Conservation (phyloP, 2,329 filamentous ascomycete genomes). For the Epichloe brachyelytri region DNA sequence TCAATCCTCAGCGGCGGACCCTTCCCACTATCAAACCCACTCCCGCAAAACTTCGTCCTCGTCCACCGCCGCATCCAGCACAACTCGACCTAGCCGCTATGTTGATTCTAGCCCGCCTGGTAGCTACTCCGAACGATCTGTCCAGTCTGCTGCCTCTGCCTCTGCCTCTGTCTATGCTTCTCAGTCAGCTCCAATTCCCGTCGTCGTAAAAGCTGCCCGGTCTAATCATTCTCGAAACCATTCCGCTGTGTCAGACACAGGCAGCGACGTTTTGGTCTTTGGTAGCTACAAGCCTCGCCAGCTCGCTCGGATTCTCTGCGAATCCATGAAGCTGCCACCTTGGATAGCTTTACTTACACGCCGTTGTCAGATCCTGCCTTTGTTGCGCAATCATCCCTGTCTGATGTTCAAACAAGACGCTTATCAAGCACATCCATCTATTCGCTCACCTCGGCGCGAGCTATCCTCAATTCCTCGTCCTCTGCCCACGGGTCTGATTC, state of each 20-base stretch:
- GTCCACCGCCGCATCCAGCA: constrained; percentile 20
- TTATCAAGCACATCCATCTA: constrained; percentile 63
- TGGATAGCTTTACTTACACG: constrained; percentile 16
- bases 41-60: constrained; percentile 31
- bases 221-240: constrained; percentile 30
- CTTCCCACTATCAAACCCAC: neutral
- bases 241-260: constrained; percentile 28
- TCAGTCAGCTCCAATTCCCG: constrained; percentile 30
- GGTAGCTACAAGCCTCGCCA: constrained; percentile 28
- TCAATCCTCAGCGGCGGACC: neutral
- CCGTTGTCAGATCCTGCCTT: constrained; percentile 36
- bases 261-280: constrained; percentile 24
- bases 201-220: constrained; percentile 30
- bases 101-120: constrained; percentile 47
- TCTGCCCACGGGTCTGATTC: constrained; percentile 42
- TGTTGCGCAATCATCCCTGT: constrained; percentile 32
- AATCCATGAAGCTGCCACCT: constrained; percentile 20
- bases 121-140: constrained; percentile 44
- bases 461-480: constrained; percentile 32
- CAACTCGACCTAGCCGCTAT: constrained; percentile 42
- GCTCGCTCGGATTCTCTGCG: constrained; percentile 37
- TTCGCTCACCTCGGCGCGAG: constrained; percentile 50
- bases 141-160: constrained; percentile 41
- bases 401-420: constrained; percentile 46
- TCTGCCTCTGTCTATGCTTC: constrained; percentile 28